A percentile compares a stretch with the other conserved stretches of the same genome.
Evolutionary conservation across 345 rosid genomes (phyloP).

Genomic region (Noccaea caerulescens): DNA sequence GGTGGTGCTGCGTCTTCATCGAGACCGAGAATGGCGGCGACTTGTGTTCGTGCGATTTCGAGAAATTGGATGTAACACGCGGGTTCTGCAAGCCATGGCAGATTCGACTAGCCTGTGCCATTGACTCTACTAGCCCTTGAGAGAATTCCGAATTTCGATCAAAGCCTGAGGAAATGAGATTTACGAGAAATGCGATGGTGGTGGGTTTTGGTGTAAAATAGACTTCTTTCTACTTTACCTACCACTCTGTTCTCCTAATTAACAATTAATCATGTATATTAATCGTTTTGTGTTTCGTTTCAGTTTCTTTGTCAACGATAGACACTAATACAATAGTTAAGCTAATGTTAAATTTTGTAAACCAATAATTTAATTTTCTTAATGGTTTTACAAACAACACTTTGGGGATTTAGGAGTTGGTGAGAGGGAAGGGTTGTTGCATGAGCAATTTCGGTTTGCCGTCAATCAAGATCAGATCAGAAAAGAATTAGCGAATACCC

Average conservation of each 20-base stretch:
- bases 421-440: not conserved
- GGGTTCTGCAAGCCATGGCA: conserved; percentile 46
- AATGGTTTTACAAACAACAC: not conserved
- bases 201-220: conserved; percentile 12
- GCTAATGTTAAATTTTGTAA: too few species aligned
- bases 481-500: too few species aligned
- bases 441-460: not conserved
- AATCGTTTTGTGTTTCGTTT: too few species aligned
- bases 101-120: conserved; percentile 61
- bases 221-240: not conserved
- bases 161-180: not conserved
- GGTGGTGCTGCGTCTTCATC: conserved; percentile 19
- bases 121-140: conserved; percentile 2
- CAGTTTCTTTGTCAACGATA: too few species aligned
- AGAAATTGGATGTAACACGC: conserved; percentile 31
- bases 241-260: not conserved
- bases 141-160: conserved; percentile 13
- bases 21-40: conserved; percentile 44
- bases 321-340: too few species aligned
- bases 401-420: not conserved
- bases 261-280: not conserved
- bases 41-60: conserved; percentile 38
- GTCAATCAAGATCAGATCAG: not conserved
- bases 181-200: not conserved
- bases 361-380: not conserved